Conservation (phyloP, 345 rosid species). For the Luvunga scandens region DNA sequence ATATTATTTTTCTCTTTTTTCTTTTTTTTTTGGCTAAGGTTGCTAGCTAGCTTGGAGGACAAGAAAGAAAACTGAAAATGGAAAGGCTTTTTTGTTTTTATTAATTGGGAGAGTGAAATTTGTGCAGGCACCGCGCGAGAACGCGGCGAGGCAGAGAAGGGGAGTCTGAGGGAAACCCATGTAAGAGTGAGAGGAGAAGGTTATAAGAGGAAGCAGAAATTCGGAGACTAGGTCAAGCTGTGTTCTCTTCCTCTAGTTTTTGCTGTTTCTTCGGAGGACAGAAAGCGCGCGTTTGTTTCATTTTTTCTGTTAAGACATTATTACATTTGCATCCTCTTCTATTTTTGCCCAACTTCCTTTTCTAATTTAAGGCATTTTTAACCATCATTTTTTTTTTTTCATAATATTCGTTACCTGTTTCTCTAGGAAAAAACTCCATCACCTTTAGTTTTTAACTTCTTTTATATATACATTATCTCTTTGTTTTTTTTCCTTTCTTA, state of each 20-base stretch:
- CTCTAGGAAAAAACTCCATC: not conserved
- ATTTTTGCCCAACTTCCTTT: not conserved
- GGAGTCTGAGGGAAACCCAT: conserved; percentile 31
- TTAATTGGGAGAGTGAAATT: no score
- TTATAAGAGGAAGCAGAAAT: conserved; percentile 23
- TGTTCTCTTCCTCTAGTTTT: conserved; percentile 47
- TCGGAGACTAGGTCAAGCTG: conserved; percentile 24
- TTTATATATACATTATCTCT: no score
- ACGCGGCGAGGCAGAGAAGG: conserved; percentile 29
- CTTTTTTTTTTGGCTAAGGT: not conserved
- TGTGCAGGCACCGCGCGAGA: conserved; percentile 20
- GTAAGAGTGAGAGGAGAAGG: conserved; percentile 15
- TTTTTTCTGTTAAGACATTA: not conserved
- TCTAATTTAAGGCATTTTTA: not conserved
- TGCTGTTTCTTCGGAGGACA: conserved; percentile 33
- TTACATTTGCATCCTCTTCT: not conserved
- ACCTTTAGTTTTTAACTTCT: not conserved
- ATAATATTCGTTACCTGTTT: no score
- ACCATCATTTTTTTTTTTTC: not conserved
- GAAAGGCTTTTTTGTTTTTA: no score
- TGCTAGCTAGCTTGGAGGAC: not conserved
- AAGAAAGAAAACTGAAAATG: no score
- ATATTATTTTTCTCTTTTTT: no score
- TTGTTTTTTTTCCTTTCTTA: no score
- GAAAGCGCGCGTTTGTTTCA: not conserved